These are phyloP conservation scores for Ormosia semicastrata DNA, from an alignment of 306 rosid genomes.

Conservation along the genomic window DNA sequence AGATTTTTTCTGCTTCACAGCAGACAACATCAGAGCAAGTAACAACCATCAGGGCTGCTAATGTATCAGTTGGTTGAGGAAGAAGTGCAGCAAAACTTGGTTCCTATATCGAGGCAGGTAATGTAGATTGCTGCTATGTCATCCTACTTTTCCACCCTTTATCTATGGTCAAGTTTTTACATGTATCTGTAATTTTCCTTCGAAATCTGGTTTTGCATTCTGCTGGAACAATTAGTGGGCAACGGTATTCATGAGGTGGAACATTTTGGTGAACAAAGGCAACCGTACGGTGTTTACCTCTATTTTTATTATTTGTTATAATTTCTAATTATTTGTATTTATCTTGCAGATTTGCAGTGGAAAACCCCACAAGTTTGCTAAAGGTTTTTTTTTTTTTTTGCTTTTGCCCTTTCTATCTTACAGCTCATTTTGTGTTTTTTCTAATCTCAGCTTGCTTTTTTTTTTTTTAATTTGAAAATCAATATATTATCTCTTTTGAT, in stretches of 20 bases:
- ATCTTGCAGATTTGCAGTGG: conserved; percentile 80
- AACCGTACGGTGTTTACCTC: background rate
- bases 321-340: conserved; percentile 1
- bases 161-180: background rate
- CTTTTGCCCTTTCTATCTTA: too few species aligned
- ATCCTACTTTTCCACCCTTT: background rate
- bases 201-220: background rate
- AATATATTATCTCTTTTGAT: too few species aligned
- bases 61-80: conserved; percentile 74
- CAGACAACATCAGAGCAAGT: conserved; percentile 53
- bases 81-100: conserved; percentile 97
- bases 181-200: background rate
- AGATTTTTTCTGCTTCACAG: conserved; percentile 56
- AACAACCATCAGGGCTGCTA: conserved; percentile 49
- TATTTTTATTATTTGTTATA: background rate
- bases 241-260: background rate
- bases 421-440: too few species aligned
- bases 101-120: conserved; percentile 80
- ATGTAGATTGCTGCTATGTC: conserved; percentile 16
- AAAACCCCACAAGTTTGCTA: conserved; percentile 39
- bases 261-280: too few species aligned
- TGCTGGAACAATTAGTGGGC: background rate
- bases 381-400: too few species aligned
- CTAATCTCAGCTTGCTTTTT: too few species aligned
- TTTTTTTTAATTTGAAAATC: too few species aligned